These are phyloP conservation scores for Aspergillus caelatus DNA, from an alignment of 2,329 filamentous ascomycete genomes.

Conservation along the genomic window DNA sequence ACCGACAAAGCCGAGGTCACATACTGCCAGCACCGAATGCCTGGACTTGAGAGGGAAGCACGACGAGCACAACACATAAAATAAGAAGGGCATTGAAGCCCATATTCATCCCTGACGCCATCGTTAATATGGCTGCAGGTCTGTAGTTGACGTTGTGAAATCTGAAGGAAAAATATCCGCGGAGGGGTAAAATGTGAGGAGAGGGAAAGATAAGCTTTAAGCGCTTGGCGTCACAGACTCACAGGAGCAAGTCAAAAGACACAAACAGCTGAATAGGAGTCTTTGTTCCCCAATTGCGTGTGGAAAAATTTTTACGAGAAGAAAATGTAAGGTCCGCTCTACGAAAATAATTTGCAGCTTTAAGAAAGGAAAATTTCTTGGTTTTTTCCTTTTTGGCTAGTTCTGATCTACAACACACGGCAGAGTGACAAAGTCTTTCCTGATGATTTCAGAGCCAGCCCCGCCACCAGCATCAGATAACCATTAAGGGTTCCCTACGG, in stretches of 20 bases:
- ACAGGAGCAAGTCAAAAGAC: too few species aligned
- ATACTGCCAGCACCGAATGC: constrained; percentile 51
- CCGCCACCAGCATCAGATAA: not conserved
- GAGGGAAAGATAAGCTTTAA: not conserved
- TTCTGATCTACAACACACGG: not conserved
- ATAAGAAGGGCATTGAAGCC: constrained; percentile 38
- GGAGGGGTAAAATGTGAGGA: constrained; percentile 5
- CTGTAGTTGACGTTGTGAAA: constrained; percentile 8
- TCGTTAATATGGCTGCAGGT: constrained; percentile 10
- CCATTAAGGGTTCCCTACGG: not conserved
- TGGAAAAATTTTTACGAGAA: not conserved
- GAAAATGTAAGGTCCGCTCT: not conserved
- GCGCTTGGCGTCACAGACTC: not conserved
- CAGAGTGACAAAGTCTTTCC: not conserved
- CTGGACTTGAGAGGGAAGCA: constrained; percentile 42
- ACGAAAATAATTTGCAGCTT: too few species aligned
- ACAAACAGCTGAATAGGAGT: not conserved
- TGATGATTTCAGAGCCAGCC: constrained; percentile 1
- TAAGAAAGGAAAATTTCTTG: not conserved
- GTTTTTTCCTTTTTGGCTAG: not conserved
- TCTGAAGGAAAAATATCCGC: constrained; percentile 13
- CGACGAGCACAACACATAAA: constrained; percentile 39
- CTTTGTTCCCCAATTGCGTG: not conserved
- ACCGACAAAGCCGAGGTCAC: constrained; percentile 10
- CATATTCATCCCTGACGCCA: constrained; percentile 22